Conservation (phyloP, 129 eudicot genomes). For the Ambrosia artemisiifolia region DNA sequence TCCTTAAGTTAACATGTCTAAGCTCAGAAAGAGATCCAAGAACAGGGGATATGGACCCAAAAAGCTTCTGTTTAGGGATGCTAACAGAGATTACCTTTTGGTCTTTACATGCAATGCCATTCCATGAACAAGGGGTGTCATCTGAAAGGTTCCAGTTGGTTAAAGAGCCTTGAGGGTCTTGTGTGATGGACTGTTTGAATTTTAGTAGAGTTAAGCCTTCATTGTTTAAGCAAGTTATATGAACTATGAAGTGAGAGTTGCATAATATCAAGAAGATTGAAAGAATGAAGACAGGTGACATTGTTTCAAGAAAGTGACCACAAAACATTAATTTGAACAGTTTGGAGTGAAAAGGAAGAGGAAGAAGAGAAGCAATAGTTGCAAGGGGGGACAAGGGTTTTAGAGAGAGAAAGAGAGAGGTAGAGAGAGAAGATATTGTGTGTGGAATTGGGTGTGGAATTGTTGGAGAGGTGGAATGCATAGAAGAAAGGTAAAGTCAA, state of each 20-base stretch:
- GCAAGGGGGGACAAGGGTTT: slow-evolving; percentile 27
- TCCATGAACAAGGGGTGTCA: slow-evolving; percentile 98
- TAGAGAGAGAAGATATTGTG: slow-evolving; percentile 29
- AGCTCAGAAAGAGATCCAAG: slow-evolving; percentile 74
- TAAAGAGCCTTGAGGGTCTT: slow-evolving; percentile 84
- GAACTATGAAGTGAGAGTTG: slow-evolving; percentile 37
- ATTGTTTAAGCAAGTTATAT: slow-evolving; percentile 57
- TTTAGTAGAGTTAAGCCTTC: slow-evolving; percentile 78
- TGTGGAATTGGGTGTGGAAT: slow-evolving; percentile 36
- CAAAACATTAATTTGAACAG: not conserved
- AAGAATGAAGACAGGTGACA: slow-evolving; percentile 43
- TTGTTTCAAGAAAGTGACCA: slow-evolving; percentile 21
- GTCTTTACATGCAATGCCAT: slow-evolving; percentile 86
- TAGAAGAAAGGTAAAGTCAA: slow-evolving; percentile 48
- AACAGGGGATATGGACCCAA: slow-evolving; percentile 70
- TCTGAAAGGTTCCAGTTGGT: slow-evolving; percentile 75
- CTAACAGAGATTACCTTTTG: slow-evolving; percentile 83
- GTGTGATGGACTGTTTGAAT: slow-evolving; percentile 59
- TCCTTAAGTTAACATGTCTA: slow-evolving; percentile 83
- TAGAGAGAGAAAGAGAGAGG: slow-evolving; percentile 38
- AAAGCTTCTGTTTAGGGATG: slow-evolving; percentile 79
- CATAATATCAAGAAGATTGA: slow-evolving; percentile 40
- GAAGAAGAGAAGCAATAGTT: slow-evolving; percentile 15
- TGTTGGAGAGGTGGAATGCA: slow-evolving; percentile 36
- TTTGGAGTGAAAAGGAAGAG: slow-evolving; percentile 6